These are phyloP conservation scores for Suillus placidus DNA, from an alignment of 768 basidiomycete genomes.

Conservation along the genomic window DNA sequence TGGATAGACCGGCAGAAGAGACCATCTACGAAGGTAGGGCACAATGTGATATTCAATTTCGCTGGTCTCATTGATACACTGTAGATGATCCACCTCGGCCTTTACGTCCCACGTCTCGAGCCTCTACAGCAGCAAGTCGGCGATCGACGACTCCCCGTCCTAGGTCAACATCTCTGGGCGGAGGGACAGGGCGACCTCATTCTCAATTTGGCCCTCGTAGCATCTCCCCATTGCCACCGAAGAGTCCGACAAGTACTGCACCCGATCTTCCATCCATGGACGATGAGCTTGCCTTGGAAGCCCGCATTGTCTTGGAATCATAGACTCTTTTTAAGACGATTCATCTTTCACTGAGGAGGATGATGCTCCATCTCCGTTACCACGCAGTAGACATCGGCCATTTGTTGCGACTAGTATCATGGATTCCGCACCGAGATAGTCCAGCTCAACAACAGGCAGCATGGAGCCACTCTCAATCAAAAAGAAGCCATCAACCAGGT, in stretches of 20 bases:
- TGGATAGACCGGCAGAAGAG: conserved; percentile 56
- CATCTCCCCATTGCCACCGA: conserved; percentile 67
- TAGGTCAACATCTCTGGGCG: conserved; percentile 45
- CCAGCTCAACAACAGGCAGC: conserved; percentile 38
- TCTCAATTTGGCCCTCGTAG: conserved; percentile 72
- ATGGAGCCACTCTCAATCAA: conserved; percentile 84
- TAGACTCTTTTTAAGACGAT: conserved; percentile 30
- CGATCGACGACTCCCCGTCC: conserved; percentile 51
- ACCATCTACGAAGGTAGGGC: conserved; percentile 78
- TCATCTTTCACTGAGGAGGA: conserved; percentile 29
- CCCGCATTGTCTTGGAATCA: conserved; percentile 40
- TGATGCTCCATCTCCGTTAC: conserved; percentile 52
- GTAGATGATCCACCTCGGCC: conserved; percentile 64
- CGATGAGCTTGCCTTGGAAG: conserved; percentile 48
- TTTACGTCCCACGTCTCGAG: conserved; percentile 56
- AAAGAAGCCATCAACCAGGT: conserved; percentile 74
- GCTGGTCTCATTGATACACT: conserved; percentile 7
- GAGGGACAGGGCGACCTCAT: conserved; percentile 43
- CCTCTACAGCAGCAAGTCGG: conserved; percentile 44
- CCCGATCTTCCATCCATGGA: conserved; percentile 43
- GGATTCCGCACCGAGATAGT: conserved; percentile 54
- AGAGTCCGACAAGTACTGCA: conserved; percentile 37
- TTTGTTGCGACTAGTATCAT: conserved; percentile 56
- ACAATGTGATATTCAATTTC: conserved; percentile 14
- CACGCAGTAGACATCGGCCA: conserved; percentile 72